These are phyloP conservation scores for Boletus rufocinnamomeus DNA, from an alignment of 768 basidiomycete species.

Conservation along the genomic window DNA sequence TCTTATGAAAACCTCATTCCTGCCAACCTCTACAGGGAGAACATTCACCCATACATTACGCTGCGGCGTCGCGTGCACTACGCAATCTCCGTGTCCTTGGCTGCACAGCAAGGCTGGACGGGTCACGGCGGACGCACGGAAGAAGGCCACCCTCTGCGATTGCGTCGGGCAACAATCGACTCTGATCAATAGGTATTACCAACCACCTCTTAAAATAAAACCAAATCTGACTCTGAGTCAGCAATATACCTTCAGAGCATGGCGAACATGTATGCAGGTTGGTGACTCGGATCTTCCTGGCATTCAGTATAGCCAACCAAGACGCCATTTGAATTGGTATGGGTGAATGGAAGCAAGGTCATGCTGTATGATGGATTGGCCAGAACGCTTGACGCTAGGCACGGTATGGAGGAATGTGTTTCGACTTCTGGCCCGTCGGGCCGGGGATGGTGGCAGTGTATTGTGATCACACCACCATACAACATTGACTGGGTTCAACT, in stretches of 20 bases:
- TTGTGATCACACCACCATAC: background rate
- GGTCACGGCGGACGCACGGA: too few species aligned
- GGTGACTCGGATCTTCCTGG: background rate
- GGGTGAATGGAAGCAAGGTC: conserved; percentile 1
- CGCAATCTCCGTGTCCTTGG: background rate
- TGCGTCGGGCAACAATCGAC: background rate
- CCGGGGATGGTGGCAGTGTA: background rate
- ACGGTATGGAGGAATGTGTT: background rate
- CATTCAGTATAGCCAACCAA: background rate
- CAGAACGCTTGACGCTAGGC: background rate
- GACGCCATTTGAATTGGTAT: conserved; percentile 20
- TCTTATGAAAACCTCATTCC: background rate
- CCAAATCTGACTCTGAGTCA: background rate
- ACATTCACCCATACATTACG: background rate
- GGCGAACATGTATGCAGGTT: background rate
- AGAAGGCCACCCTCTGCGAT: background rate
- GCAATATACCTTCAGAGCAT: conserved; percentile 1
- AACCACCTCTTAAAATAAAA: background rate
- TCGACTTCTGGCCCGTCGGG: background rate
- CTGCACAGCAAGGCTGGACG: conserved; percentile 12
- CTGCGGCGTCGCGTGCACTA: background rate
- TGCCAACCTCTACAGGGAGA: background rate
- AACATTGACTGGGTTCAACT: too few species aligned
- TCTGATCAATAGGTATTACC: background rate
- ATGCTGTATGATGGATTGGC: conserved; percentile 5